Percentiles rank a stretch among this genome's conserved stretches.
These are phyloP conservation scores for Hanseniaspora nectarophila DNA, from an alignment of 805 yeast genomes.

Conservation along the genomic window DNA sequence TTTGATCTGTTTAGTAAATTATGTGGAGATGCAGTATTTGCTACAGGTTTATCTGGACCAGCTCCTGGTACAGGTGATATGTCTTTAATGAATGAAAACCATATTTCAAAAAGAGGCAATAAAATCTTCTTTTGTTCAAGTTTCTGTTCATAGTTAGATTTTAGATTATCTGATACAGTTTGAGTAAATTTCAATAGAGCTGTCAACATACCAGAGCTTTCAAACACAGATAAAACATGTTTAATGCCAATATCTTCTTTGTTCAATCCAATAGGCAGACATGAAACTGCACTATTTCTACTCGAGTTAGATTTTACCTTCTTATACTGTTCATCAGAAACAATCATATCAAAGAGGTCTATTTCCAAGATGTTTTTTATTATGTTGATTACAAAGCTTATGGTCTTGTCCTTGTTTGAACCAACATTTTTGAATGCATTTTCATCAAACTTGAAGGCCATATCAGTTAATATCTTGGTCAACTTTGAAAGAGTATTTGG, in stretches of 20 bases:
- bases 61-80: neutral
- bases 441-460: neutral
- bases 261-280: constrained; percentile 46
- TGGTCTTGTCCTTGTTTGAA: constrained; percentile 54
- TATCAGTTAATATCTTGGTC: neutral
- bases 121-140: neutral
- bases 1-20: neutral
- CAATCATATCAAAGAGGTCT: constrained; percentile 51
- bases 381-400: constrained; percentile 60
- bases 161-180: neutral
- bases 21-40: neutral
- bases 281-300: constrained; percentile 15
- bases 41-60: neutral
- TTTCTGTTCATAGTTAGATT: neutral
- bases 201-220: constrained; percentile 59
- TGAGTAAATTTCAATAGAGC: constrained; percentile 62
- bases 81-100: constrained; percentile 43
- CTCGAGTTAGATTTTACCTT: constrained; percentile 26
- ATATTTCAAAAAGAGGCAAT: neutral
- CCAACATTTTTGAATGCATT: neutral
- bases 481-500: constrained; percentile 31
- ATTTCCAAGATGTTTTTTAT: constrained; percentile 69
- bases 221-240: constrained; percentile 45
- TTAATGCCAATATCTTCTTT: constrained; percentile 58
- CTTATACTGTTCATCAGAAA: constrained; percentile 33